These are phyloP conservation scores for Penicillium sp. DNA, from an alignment of 2,329 filamentous ascomycete species.

Conservation along the genomic window DNA sequence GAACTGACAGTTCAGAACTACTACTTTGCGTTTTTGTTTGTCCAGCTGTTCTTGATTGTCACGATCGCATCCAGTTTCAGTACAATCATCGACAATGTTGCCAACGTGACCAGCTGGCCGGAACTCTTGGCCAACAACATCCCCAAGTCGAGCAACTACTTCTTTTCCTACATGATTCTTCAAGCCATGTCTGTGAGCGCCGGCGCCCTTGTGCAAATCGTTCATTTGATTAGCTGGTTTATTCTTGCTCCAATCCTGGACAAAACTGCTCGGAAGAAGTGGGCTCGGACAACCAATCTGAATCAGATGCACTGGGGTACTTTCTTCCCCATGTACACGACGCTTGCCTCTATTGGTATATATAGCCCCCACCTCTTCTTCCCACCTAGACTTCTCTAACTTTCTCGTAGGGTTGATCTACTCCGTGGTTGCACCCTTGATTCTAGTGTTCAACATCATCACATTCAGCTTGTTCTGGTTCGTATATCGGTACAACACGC, in stretches of 20 bases:
- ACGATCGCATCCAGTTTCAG: slow-evolving; percentile 77
- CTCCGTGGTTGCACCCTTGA: slow-evolving; percentile 81
- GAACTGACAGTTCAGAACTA: slow-evolving; percentile 84
- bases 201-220: slow-evolving; percentile 79
- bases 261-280: slow-evolving; percentile 78
- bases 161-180: slow-evolving; percentile 97
- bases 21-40: slow-evolving; percentile 92
- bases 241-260: slow-evolving; percentile 77
- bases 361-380: background rate
- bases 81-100: slow-evolving; percentile 61
- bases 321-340: slow-evolving; percentile 95
- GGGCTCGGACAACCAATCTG: slow-evolving; percentile 76
- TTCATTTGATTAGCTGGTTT: slow-evolving; percentile 77
- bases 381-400: slow-evolving; percentile 4
- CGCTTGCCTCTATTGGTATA: slow-evolving; percentile 83
- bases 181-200: slow-evolving; percentile 90
- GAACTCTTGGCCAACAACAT: slow-evolving; percentile 72
- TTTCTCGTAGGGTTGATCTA: slow-evolving; percentile 65
- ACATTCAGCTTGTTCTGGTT: slow-evolving; percentile 91
- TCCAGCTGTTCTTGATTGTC: slow-evolving; percentile 91
- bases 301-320: slow-evolving; percentile 82
- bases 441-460: slow-evolving; percentile 88
- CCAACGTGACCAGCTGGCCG: slow-evolving; percentile 68
- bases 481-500: slow-evolving; percentile 92
- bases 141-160: slow-evolving; percentile 88